phyloP scores from a whole-genome alignment of 495 filamentous ascomycete genomes.

The Neurospora tetrasperma region DNA sequence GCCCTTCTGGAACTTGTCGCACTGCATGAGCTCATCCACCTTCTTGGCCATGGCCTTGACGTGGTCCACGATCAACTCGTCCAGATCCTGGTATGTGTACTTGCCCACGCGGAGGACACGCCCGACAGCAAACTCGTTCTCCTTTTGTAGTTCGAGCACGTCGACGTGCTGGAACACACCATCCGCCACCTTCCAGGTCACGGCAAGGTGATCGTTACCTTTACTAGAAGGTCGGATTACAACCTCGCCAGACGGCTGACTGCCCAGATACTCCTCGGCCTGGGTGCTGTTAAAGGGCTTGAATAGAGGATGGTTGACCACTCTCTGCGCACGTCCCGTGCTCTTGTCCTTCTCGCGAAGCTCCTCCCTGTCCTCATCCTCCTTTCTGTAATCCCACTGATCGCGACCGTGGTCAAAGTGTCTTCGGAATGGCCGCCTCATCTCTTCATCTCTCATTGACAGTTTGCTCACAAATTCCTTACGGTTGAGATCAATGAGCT shows the following conservation, averaged over 20 bases:
- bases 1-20: slow-evolving; percentile 81
- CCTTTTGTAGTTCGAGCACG: slow-evolving; percentile 91
- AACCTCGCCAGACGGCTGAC: slow-evolving; percentile 74
- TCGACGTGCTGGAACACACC: slow-evolving; percentile 94
- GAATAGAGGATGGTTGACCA: slow-evolving; percentile 96
- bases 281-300: slow-evolving; percentile 84
- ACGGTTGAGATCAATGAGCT: slow-evolving; percentile 74
- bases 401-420: slow-evolving; percentile 57
- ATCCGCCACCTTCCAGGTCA: slow-evolving; percentile 98
- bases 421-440: slow-evolving; percentile 58
- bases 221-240: slow-evolving; percentile 92
- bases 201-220: slow-evolving; percentile 84
- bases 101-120: slow-evolving; percentile 71
- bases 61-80: slow-evolving; percentile 94
- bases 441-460: slow-evolving; percentile 67
- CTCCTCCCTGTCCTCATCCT: slow-evolving; percentile 66
- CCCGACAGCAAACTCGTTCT: slow-evolving; percentile 89
- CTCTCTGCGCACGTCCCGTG: slow-evolving; percentile 73
- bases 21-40: slow-evolving; percentile 86
- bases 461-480: slow-evolving; percentile 72
- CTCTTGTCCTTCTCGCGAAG: slow-evolving; percentile 71
- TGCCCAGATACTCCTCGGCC: slow-evolving; percentile 86
- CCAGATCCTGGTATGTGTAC: slow-evolving; percentile 88
- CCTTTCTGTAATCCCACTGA: slow-evolving; percentile 79
- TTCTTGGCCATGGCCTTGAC: slow-evolving; percentile 97